A percentile compares a stretch with the other conserved stretches of the same genome.
These are phyloP conservation scores for Cyclotella cryptica DNA, from an alignment of 108 stramenopile species.

Conservation along the genomic window DNA sequence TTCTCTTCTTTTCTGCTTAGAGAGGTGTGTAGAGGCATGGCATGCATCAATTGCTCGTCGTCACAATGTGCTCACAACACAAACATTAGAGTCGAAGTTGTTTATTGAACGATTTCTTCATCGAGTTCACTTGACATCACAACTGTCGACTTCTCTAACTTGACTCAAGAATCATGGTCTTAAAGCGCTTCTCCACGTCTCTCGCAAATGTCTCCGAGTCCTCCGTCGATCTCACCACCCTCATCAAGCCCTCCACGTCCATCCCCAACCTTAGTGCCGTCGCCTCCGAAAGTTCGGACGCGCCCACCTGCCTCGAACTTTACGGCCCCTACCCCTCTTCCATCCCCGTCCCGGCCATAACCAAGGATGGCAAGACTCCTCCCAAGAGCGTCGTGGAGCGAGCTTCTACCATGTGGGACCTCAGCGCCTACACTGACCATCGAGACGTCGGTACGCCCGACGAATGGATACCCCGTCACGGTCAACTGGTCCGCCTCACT, in stretches of 20 bases:
- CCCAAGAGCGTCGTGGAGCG: slow-evolving; percentile 48
- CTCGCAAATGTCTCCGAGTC: background rate
- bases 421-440: slow-evolving; percentile 66
- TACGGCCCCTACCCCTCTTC: slow-evolving; percentile 86
- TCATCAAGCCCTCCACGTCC: slow-evolving; percentile 51
- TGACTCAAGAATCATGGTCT: background rate
- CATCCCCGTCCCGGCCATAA: slow-evolving; percentile 76
- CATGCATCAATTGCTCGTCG: too few relatives aligned
- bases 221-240: slow-evolving; percentile 46
- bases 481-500: slow-evolving; percentile 91
- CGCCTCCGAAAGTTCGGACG: slow-evolving; percentile 4
- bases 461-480: slow-evolving; percentile 91
- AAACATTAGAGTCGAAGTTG: too few relatives aligned
- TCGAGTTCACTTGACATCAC: too few relatives aligned
- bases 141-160: slow-evolving; percentile 3
- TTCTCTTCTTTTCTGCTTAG: too few relatives aligned
- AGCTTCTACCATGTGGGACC: slow-evolving; percentile 66
- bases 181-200: background rate
- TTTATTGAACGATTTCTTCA: too few relatives aligned
- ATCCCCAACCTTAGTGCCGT: slow-evolving; percentile 22
- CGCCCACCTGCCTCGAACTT: slow-evolving; percentile 52
- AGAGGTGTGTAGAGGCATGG: too few relatives aligned
- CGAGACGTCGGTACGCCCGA: slow-evolving; percentile 89
- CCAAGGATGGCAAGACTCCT: slow-evolving; percentile 74
- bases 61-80: too few relatives aligned